Evolutionary conservation across 2,329 filamentous ascomycete genomes (phyloP).

Genomic region (Cladophialophora immunda): DNA sequence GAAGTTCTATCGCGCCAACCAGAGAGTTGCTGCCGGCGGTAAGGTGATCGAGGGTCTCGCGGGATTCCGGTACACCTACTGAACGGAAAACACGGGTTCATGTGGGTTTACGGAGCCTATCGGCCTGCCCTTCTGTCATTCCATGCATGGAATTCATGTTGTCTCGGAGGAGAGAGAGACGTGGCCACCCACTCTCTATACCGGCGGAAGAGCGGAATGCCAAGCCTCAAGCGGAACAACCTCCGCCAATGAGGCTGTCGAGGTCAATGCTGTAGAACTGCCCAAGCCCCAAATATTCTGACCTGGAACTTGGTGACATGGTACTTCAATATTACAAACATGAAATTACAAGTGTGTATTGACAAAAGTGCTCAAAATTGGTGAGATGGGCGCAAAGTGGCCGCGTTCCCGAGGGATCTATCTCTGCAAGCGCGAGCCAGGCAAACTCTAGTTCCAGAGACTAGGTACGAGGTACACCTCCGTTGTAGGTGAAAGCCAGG

Average conservation of each 20-base stretch:
- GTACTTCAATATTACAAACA: neutral
- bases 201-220: neutral
- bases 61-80: constrained; percentile 39
- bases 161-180: neutral
- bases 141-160: neutral
- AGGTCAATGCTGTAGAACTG: neutral
- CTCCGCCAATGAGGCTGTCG: neutral
- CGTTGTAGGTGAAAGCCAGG: neutral
- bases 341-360: neutral
- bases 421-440: neutral
- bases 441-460: neutral
- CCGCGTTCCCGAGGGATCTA: neutral
- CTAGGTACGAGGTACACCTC: neutral
- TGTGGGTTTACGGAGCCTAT: neutral
- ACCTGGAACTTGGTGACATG: neutral
- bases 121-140: neutral
- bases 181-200: neutral
- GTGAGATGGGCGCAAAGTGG: neutral
- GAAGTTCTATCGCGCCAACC: constrained; percentile 41
- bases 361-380: neutral
- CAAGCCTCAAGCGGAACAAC: neutral
- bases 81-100: neutral
- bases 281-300: neutral
- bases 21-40: constrained; percentile 36
- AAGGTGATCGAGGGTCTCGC: constrained; percentile 37